Percentiles rank a stretch among this genome's conserved stretches.
Conservation (phyloP, 2,329 filamentous ascomycete species). For the Tolypocladium guangdongense region DNA sequence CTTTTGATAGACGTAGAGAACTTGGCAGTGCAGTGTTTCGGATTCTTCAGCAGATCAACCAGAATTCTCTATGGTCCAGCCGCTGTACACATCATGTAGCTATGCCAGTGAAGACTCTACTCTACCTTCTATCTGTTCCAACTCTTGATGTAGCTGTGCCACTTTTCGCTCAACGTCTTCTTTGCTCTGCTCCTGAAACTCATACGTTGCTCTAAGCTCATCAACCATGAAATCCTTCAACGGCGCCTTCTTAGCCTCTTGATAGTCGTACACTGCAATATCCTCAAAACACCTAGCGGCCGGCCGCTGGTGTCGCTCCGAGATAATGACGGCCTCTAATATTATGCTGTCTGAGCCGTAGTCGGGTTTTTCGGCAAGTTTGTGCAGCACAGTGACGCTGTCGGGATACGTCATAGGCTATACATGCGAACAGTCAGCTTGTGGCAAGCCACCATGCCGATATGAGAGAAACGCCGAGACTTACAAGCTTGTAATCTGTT, state of each 20-base stretch:
- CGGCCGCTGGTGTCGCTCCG: conserved; percentile 59
- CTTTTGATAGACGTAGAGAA: background rate
- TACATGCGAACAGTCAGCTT: background rate
- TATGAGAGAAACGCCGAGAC: conserved; percentile 16
- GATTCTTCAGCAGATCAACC: background rate
- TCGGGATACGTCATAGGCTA: conserved; percentile 80
- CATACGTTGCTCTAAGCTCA: conserved; percentile 23
- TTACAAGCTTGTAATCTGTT: conserved; percentile 79
- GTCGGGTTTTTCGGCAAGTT: conserved; percentile 45
- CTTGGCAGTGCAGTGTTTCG: background rate
- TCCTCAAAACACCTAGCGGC: conserved; percentile 63
- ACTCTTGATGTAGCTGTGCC: conserved; percentile 1
- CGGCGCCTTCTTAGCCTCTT: conserved; percentile 21
- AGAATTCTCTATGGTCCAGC: background rate
- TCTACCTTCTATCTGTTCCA: conserved; percentile 2
- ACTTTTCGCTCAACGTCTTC: conserved; percentile 9
- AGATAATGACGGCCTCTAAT: conserved; percentile 56
- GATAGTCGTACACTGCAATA: conserved; percentile 20
- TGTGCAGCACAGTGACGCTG: conserved; percentile 73
- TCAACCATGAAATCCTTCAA: conserved; percentile 30
- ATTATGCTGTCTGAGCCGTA: conserved; percentile 37
- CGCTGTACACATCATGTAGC: no score
- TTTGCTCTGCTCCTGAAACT: conserved; percentile 18
- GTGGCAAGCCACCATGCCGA: no score
- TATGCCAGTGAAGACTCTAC: background rate